Percentiles rank a stretch among this genome's conserved stretches.
Evolutionary conservation across 306 rosid genomes (phyloP).

Genomic region (Castanea sativa): DNA sequence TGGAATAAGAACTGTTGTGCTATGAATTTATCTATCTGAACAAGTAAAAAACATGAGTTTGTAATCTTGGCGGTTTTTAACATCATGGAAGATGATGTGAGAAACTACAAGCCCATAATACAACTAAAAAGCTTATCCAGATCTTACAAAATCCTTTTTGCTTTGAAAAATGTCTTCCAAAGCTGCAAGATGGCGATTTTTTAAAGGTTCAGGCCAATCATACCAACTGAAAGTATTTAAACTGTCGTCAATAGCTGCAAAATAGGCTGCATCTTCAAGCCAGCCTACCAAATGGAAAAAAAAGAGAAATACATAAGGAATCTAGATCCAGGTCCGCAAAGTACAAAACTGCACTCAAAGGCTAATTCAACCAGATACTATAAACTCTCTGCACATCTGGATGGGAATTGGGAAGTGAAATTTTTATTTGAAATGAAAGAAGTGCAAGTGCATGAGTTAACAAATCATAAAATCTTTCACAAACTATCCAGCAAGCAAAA

Average conservation of each 20-base stretch:
- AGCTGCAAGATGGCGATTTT: constrained; percentile 83
- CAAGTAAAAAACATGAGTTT: constrained; percentile 25
- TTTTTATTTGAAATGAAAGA: constrained; percentile 1
- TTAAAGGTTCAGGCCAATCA: constrained; percentile 88
- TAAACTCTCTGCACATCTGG: not conserved
- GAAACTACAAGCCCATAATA: constrained; percentile 24
- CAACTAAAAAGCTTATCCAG: constrained; percentile 22
- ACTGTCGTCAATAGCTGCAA: constrained; percentile 87
- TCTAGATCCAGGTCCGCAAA: constrained; percentile 9
- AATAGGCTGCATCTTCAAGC: constrained; percentile 97
- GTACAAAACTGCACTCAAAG: not conserved
- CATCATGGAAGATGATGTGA: constrained; percentile 11
- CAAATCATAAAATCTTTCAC: not conserved
- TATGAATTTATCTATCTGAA: constrained; percentile 80
- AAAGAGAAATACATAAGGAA: constrained; percentile 23
- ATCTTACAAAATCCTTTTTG: constrained; percentile 78
- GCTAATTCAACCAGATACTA: not conserved
- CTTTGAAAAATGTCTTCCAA: constrained; percentile 64
- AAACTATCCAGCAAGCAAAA: not conserved
- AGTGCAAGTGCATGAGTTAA: not conserved
- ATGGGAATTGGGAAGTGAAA: not conserved
- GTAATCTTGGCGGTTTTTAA: constrained; percentile 26
- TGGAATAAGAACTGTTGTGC: constrained; percentile 94
- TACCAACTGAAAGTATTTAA: constrained; percentile 74
- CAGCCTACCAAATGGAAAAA: constrained; percentile 60